A percentile compares a stretch with the other conserved stretches of the same genome.
These are phyloP conservation scores for Serendipita sp. DNA, from an alignment of 1,284 basidiomycete species.

Conservation along the genomic window DNA sequence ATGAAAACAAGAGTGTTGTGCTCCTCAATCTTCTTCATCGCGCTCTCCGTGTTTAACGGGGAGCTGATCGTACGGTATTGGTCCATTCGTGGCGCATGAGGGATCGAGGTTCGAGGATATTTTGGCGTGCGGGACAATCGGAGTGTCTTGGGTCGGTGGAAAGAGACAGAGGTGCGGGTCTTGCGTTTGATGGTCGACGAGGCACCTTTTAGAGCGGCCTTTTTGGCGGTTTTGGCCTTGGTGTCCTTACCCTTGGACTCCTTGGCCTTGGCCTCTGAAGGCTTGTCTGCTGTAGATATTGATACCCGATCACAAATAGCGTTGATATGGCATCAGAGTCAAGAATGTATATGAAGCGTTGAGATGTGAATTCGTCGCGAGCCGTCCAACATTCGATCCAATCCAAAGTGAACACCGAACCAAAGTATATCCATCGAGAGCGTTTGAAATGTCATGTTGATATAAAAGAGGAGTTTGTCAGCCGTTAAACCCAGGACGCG, in stretches of 20 bases:
- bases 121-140: slow-evolving; percentile 72
- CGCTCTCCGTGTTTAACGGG: slow-evolving; percentile 71
- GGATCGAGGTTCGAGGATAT: slow-evolving; percentile 89
- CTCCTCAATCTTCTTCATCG: slow-evolving; percentile 99
- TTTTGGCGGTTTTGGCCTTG: slow-evolving; percentile 91
- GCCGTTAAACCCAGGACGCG: neutral
- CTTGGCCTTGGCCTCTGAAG: slow-evolving; percentile 26
- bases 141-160: slow-evolving; percentile 95
- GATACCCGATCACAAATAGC: no score
- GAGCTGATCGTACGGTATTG: slow-evolving; percentile 89
- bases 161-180: slow-evolving; percentile 74
- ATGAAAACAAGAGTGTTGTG: slow-evolving; percentile 99
- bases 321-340: neutral
- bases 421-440: slow-evolving; percentile 7
- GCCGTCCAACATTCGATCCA: slow-evolving; percentile 7
- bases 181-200: slow-evolving; percentile 67
- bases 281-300: neutral
- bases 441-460: neutral
- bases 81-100: slow-evolving; percentile 94
- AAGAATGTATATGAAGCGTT: neutral
- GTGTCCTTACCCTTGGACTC: slow-evolving; percentile 31
- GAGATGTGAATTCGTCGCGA: slow-evolving; percentile 13
- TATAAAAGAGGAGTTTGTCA: neutral
- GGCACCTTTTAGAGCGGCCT: slow-evolving; percentile 85
- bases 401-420: neutral